phyloP scores from a whole-genome alignment of 768 basidiomycete species.

The Boletus subparvulus region DNA sequence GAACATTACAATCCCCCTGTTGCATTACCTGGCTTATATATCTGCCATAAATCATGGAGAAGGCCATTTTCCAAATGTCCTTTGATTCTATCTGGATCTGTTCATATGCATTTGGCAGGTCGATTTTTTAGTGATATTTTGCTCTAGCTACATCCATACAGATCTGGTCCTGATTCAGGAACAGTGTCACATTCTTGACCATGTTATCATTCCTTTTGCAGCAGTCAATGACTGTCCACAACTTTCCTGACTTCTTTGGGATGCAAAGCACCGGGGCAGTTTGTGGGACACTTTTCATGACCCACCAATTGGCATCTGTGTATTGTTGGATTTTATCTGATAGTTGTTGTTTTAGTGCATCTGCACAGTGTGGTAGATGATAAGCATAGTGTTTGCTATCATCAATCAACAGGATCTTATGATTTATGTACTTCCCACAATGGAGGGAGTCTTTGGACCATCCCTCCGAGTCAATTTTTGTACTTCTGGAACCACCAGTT shows the following conservation, averaged over 20 bases:
- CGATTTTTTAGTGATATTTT: not conserved
- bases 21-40: not conserved
- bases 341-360: not conserved
- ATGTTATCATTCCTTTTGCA: not conserved
- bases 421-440: no score
- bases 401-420: no score
- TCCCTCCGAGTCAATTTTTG: no score
- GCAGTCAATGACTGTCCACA: not conserved
- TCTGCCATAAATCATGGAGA: not conserved
- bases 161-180: not conserved
- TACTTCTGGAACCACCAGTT: no score
- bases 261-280: not conserved
- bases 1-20: not conserved
- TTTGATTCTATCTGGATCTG: not conserved
- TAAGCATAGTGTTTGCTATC: not conserved
- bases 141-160: not conserved
- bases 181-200: not conserved
- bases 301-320: not conserved
- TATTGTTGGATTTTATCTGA: not conserved
- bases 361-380: not conserved
- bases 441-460: no score
- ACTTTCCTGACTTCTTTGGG: not conserved
- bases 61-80: not conserved
- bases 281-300: not conserved
- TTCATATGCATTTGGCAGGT: not conserved